A percentile compares a stretch with the other conserved stretches of the same genome.
Conservation (phyloP, 139 green algal genomes). For the Chlamydomonas sp. region DNA sequence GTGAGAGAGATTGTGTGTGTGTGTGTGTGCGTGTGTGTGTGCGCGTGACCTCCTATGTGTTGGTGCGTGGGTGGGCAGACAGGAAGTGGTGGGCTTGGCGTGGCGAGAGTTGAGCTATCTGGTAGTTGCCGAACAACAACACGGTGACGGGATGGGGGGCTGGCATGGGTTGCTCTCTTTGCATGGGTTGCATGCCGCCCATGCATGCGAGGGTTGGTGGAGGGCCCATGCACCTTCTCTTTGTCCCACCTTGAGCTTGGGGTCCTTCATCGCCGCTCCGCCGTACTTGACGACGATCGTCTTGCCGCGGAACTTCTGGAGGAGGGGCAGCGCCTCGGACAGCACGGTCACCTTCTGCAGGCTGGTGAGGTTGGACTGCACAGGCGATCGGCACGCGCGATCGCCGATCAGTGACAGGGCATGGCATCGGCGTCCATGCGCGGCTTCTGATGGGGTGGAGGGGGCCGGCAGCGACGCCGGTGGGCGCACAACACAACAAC, state of each 20-base stretch:
- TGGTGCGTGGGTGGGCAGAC: not conserved
- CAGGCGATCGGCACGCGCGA: too few relatives aligned
- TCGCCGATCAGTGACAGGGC: too few relatives aligned
- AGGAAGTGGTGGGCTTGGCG: not conserved
- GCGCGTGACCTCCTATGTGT: not conserved
- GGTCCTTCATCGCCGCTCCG: constrained; percentile 97
- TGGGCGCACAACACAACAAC: too few relatives aligned
- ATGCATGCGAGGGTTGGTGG: too few relatives aligned
- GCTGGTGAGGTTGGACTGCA: constrained; percentile 34
- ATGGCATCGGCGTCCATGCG: too few relatives aligned
- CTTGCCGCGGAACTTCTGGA: constrained; percentile 86
- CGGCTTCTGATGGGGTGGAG: too few relatives aligned
- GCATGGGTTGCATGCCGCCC: too few relatives aligned
- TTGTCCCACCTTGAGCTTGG: constrained; percentile 70
- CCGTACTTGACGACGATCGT: constrained; percentile 99
- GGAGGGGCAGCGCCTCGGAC: constrained; percentile 93
- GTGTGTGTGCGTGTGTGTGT: constrained; percentile 9
- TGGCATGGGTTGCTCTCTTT: too few relatives aligned
- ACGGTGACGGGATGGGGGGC: too few relatives aligned
- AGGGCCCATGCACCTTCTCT: too few relatives aligned
- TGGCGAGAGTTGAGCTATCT: not conserved
- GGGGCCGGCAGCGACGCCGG: too few relatives aligned
- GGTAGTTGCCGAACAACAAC: not conserved
- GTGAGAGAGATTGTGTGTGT: constrained; percentile 7
- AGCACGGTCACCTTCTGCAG: constrained; percentile 80